Evolutionary conservation across 441 rosid genomes (phyloP), one percentile per base, ranked within the genome.

Genomic region (Raphanus hybrid): DNA sequence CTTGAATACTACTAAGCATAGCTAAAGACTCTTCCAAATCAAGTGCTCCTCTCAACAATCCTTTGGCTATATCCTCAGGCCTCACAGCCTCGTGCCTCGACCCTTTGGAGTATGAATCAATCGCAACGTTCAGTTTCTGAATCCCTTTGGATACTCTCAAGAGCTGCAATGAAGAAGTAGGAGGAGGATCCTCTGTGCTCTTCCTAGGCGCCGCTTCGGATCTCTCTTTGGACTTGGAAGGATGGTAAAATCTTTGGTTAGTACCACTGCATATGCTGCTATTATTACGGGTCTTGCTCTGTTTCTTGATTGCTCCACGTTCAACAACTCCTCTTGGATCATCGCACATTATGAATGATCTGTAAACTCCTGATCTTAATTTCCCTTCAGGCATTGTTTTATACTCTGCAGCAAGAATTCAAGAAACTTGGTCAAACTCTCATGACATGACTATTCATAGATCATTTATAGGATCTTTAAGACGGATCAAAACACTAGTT

Each of bases 241-340:
- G 18, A 55, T 54, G 74, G 16, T 72, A 27, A 45, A 32, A 66
- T 45, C 74, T 77, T 8, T 76, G 64, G 16, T 63, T 63, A 39
- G 57, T 70, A 65, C 50, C 10, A 67, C 8, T 15, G 34, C 45
- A 66, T 6, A 60, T 70, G 69, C 77, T 70, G 69, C 77, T 87
- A 3, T 54, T 87, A 3, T 54, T 85, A 64, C 84, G 82, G 57
- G 76, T 32, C 43, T 71, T 77, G 81, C 84, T 86, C 84, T 85
- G 86, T 84, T 77, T 91, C 85, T 88, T 90, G 57, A 91, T 80
- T 60, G 90, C 81, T 83, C 94, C 89, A 83, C 92, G 87, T 71
- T 95, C 98, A 7, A 92, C 92, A 64, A 91, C 93, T 58, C 94
- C 98, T 80, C 86, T 86, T 11, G 96, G 88, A 87, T 92, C 99